Conservation (phyloP, 2,329 filamentous ascomycete species). For the Stylonectria norvegica region DNA sequence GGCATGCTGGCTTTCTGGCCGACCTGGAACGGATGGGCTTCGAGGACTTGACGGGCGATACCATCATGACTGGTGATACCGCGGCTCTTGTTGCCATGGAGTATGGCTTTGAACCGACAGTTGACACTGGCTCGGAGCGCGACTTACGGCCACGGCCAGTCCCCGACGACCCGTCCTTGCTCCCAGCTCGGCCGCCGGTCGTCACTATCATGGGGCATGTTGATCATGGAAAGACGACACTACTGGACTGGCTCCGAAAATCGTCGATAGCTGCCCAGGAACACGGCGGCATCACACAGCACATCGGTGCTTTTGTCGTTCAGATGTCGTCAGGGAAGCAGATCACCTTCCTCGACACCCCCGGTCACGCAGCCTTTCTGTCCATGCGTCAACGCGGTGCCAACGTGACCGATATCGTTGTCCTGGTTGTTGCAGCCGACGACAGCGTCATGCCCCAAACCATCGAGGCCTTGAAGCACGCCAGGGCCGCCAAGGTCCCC, state of each 20-base stretch:
- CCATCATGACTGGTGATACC: conserved; percentile 86
- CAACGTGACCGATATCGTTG: conserved; percentile 93
- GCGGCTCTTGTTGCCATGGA: conserved; percentile 87
- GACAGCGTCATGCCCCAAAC: conserved; percentile 98
- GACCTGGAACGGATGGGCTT: conserved; percentile 86
- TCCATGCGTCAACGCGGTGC: conserved; percentile 95
- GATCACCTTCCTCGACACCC: conserved; percentile 96
- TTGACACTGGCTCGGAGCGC: conserved; percentile 61
- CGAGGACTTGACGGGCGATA: conserved; percentile 76
- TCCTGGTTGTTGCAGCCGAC: conserved; percentile 92
- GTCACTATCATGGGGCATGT: conserved; percentile 99
- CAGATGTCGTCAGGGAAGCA: conserved; percentile 79
- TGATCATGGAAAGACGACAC: conserved; percentile 96
- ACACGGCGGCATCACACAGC: conserved; percentile 95
- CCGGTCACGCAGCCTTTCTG: conserved; percentile 91
- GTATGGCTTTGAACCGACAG: conserved; percentile 83
- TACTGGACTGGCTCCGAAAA: conserved; percentile 89
- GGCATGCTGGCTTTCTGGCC: conserved; percentile 64
- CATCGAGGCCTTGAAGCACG: conserved; percentile 92
- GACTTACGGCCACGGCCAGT: conserved; percentile 71
- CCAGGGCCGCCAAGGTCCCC: conserved; percentile 79
- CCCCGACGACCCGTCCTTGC: conserved; percentile 61
- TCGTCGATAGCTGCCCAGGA: conserved; percentile 88
- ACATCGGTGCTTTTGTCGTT: conserved; percentile 96
- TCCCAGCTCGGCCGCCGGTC: conserved; percentile 81